phyloP scores from a whole-genome alignment of 306 rosid genomes.

The Acacia crassicarpa region DNA sequence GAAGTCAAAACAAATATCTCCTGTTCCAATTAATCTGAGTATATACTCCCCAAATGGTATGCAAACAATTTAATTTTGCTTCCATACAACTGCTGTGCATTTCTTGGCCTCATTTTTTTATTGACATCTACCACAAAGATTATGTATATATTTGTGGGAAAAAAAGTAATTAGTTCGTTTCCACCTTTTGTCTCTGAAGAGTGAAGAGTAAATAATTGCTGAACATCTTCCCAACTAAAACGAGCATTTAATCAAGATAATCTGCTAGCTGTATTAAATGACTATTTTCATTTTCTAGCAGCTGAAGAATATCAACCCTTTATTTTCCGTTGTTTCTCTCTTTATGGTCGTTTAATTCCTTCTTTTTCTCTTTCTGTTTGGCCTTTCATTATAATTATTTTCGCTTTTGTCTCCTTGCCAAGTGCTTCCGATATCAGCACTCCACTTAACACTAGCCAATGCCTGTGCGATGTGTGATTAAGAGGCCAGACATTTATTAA shows the following conservation, averaged over 20 bases:
- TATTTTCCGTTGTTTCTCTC: background rate
- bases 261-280: background rate
- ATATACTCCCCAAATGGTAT: constrained; percentile 76
- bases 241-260: background rate
- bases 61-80: background rate
- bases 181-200: background rate
- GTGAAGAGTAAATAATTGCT: background rate
- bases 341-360: background rate
- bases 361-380: background rate
- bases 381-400: background rate
- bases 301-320: background rate
- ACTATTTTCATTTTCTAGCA: background rate
- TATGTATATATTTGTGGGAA: background rate
- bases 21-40: constrained; percentile 86
- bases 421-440: background rate
- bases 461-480: too few species aligned
- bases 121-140: background rate
- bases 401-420: background rate
- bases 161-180: background rate
- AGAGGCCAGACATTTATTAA: too few species aligned
- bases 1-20: constrained; percentile 75
- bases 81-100: constrained; percentile 6
- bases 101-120: constrained; percentile 16
- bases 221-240: background rate
- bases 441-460: background rate